Percentiles rank a stretch among this genome's conserved stretches.
Evolutionary conservation across 176 grass and related monocot genomes (phyloP).

Genomic region (Oryza meyeriana): DNA sequence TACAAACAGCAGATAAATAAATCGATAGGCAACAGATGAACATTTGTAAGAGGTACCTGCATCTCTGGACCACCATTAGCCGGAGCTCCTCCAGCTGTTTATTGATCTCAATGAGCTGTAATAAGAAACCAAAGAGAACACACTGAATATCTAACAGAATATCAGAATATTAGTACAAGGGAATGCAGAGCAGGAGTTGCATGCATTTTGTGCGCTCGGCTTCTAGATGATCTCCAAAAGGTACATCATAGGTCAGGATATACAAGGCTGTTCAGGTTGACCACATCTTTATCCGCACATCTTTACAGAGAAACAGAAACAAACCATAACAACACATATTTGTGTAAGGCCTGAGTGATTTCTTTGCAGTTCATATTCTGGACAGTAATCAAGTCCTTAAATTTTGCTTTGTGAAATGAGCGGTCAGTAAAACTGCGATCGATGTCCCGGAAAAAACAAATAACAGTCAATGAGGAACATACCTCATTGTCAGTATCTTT

Average conservation of each 20-base stretch:
- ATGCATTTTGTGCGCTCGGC: constrained; percentile 1
- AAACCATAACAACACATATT: constrained; percentile 3
- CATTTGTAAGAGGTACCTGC: constrained; percentile 55
- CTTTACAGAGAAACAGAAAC: constrained; percentile 12
- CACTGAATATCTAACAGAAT: constrained; percentile 29
- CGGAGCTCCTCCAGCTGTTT: constrained; percentile 61
- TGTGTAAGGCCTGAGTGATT: background rate
- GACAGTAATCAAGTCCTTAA: background rate
- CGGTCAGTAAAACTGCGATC: background rate
- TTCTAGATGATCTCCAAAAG: background rate
- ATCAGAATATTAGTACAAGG: background rate
- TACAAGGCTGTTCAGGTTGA: background rate
- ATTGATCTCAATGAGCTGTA: constrained; percentile 75
- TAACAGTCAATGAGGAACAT: background rate
- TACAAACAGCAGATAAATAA: constrained; percentile 13
- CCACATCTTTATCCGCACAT: background rate
- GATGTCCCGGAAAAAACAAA: background rate
- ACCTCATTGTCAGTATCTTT: constrained; percentile 87
- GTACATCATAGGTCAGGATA: constrained; percentile 3
- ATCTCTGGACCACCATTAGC: constrained; percentile 66
- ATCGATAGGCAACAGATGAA: background rate
- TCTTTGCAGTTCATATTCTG: constrained; percentile 15
- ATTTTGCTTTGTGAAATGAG: background rate
- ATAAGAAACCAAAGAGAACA: constrained; percentile 22
- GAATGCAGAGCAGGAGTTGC: background rate